Conservation (phyloP, 176 grass and related monocot species). For the Musa troglodytarum region DNA sequence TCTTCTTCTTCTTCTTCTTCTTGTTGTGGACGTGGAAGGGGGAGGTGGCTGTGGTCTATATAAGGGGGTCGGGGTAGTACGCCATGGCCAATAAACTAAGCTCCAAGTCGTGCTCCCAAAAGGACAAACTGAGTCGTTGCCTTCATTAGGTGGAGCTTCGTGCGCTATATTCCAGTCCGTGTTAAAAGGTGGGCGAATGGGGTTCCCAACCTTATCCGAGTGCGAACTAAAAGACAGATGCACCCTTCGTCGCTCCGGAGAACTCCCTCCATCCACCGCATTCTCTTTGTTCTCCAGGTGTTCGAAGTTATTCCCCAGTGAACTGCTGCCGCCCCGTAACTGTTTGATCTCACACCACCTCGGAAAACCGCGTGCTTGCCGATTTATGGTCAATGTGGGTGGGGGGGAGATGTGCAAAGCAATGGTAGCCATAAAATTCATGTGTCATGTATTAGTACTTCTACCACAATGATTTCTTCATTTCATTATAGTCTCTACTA, state of each 20-base stretch:
- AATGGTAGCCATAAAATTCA: not conserved
- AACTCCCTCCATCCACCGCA: not conserved
- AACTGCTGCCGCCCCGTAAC: not conserved
- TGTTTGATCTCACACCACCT: too few relatives aligned
- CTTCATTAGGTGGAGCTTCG: conserved; percentile 19
- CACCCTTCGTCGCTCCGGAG: conserved; percentile 24
- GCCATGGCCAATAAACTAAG: too few relatives aligned
- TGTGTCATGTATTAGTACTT: not conserved
- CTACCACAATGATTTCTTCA: not conserved
- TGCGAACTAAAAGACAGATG: conserved; percentile 36
- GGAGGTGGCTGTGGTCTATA: too few relatives aligned
- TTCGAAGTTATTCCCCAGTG: not conserved
- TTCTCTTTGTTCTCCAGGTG: not conserved
- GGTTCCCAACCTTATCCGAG: conserved; percentile 38
- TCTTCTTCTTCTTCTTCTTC: too few relatives aligned
- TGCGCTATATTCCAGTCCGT: conserved; percentile 19
- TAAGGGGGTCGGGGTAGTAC: too few relatives aligned
- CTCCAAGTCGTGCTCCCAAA: not conserved
- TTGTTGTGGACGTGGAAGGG: too few relatives aligned
- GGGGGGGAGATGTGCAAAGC: not conserved
- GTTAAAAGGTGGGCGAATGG: conserved; percentile 40
- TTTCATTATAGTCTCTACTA: not conserved
- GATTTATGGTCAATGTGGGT: not conserved
- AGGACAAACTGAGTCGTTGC: not conserved
- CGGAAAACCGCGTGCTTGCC: too few relatives aligned